These are phyloP conservation scores for Gossypium thurberi DNA, from an alignment of 345 rosid genomes.

Conservation along the genomic window DNA sequence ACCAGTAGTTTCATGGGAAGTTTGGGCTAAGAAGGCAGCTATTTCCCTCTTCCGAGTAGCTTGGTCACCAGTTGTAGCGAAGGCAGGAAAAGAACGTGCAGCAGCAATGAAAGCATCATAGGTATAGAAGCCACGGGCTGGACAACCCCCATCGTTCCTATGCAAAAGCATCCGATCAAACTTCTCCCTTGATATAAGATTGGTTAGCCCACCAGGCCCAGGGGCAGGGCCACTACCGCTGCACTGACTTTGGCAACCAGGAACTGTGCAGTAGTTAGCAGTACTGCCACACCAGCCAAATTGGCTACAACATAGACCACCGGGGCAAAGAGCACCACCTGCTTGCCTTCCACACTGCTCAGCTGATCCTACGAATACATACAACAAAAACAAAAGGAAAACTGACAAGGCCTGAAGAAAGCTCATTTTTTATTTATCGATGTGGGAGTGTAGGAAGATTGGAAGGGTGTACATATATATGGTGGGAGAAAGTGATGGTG, in stretches of 20 bases:
- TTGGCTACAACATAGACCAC: constrained; percentile 38
- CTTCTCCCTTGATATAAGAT: constrained; percentile 30
- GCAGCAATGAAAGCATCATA: constrained; percentile 62
- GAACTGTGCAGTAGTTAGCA: constrained; percentile 23
- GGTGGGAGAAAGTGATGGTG: neutral
- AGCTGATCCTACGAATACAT: constrained; percentile 15
- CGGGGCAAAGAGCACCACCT: constrained; percentile 43
- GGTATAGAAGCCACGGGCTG: constrained; percentile 52
- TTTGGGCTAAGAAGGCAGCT: constrained; percentile 66
- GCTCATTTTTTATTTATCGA: constrained; percentile 8
- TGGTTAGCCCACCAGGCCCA: constrained; percentile 9
- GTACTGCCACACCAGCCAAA: constrained; percentile 52
- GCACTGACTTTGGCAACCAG: constrained; percentile 63
- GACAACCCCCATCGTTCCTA: constrained; percentile 45
- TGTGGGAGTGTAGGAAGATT: neutral
- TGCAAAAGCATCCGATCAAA: constrained; percentile 47
- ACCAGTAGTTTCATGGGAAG: constrained; percentile 61
- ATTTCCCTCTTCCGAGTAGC: constrained; percentile 40
- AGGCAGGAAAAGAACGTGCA: constrained; percentile 39
- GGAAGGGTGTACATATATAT: constrained; percentile 6
- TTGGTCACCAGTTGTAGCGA: constrained; percentile 36
- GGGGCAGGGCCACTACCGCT: constrained; percentile 4
- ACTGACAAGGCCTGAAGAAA: neutral
- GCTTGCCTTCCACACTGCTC: constrained; percentile 57
- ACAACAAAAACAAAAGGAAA: constrained; percentile 7